These are phyloP conservation scores for Peterozyma toletana DNA, from an alignment of 805 yeast species.

Conservation along the genomic window DNA sequence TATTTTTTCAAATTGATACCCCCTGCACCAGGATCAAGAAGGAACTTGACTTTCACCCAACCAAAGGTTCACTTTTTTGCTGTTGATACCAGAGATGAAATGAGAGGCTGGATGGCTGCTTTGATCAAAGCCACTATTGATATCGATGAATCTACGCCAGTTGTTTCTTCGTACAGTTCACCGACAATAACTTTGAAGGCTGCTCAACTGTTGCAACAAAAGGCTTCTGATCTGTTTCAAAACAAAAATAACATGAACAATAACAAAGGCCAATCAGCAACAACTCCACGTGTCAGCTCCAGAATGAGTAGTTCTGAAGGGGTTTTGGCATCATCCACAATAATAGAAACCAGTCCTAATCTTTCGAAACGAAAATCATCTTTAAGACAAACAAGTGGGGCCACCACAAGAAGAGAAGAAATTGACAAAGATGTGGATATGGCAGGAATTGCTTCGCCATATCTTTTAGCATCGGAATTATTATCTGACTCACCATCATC, in stretches of 20 bases:
- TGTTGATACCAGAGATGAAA: constrained; percentile 82
- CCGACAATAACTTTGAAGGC: constrained; percentile 87
- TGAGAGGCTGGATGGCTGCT: constrained; percentile 94
- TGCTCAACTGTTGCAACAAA: constrained; percentile 79
- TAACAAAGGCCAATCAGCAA: not conserved
- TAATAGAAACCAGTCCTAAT: not conserved
- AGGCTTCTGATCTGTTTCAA: constrained; percentile 12
- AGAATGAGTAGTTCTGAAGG: constrained; percentile 10
- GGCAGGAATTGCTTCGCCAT: constrained; percentile 60
- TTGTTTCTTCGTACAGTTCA: constrained; percentile 84
- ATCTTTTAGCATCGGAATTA: constrained; percentile 56
- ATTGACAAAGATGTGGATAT: not conserved
- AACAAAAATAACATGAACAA: not conserved
- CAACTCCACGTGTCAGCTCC: constrained; percentile 4
- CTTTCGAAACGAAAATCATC: not conserved
- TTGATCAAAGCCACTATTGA: constrained; percentile 95
- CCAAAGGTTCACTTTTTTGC: constrained; percentile 96
- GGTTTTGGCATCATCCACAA: constrained; percentile 2
- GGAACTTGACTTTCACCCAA: constrained; percentile 93
- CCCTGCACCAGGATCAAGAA: constrained; percentile 95
- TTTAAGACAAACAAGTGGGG: not conserved
- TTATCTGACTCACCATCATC: constrained; percentile 30
- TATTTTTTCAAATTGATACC: constrained; percentile 90
- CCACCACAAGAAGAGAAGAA: not conserved
- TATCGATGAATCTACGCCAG: constrained; percentile 87